Conservation (phyloP, 1,284 basidiomycete species). For the Rhodotorula sp. region DNA sequence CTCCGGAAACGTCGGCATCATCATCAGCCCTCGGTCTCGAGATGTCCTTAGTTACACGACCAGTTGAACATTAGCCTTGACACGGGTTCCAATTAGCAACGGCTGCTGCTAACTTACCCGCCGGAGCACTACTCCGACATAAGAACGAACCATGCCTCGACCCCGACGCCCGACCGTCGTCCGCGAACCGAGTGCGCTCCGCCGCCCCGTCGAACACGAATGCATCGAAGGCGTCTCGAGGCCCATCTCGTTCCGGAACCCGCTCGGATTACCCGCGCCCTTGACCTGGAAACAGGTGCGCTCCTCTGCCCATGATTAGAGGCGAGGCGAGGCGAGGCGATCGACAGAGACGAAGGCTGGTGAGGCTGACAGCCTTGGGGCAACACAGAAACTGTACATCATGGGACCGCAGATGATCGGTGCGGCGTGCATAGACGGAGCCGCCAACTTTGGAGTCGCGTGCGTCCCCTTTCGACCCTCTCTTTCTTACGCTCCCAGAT, state of each 20-base stretch:
- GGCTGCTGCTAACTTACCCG: too few species aligned
- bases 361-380: too few species aligned
- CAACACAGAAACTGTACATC: conserved; percentile 30
- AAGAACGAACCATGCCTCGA: too few species aligned
- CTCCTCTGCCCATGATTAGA: too few species aligned
- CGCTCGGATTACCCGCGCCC: conserved; percentile 32
- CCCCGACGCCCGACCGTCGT: background rate
- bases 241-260: conserved; percentile 18
- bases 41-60: too few species aligned
- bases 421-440: conserved; percentile 39
- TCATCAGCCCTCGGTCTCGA: too few species aligned
- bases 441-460: conserved; percentile 44
- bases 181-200: conserved; percentile 2
- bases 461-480: conserved; percentile 9
- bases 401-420: conserved; percentile 31
- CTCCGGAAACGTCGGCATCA: too few species aligned
- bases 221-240: conserved; percentile 28
- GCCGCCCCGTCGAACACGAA: conserved; percentile 17
- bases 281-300: conserved; percentile 29
- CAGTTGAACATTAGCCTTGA: too few species aligned
- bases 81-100: too few species aligned
- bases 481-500: background rate
- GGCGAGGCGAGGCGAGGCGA: too few species aligned
- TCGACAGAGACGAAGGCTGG: too few species aligned
- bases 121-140: too few species aligned